These are phyloP conservation scores for Epichloe coenophiala DNA, from an alignment of 2,329 filamentous ascomycete species.

Conservation along the genomic window DNA sequence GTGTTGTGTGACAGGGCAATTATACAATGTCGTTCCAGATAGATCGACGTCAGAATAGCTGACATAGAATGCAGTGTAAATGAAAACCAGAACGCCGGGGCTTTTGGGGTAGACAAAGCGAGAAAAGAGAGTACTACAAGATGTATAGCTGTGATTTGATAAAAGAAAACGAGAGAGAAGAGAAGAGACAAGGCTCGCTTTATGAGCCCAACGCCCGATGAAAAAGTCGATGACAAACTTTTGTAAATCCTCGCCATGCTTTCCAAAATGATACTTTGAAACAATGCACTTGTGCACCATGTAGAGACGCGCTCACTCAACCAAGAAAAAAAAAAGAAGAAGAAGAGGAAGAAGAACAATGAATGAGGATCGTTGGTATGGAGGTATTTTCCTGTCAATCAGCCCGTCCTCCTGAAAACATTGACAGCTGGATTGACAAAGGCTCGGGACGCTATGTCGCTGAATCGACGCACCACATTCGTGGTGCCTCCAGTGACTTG, in stretches of 20 bases:
- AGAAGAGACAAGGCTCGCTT: neutral
- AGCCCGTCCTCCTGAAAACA: slow-evolving; percentile 19
- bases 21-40: neutral
- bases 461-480: slow-evolving; percentile 57
- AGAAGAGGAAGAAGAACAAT: neutral
- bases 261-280: slow-evolving; percentile 18
- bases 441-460: slow-evolving; percentile 50
- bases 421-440: slow-evolving; percentile 42
- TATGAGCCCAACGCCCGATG: slow-evolving; percentile 14
- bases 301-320: neutral
- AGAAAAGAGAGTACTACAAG: neutral
- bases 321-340: slow-evolving; percentile 2
- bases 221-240: slow-evolving; percentile 10
- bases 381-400: neutral
- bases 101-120: neutral
- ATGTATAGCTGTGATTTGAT: neutral
- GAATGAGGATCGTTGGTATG: neutral
- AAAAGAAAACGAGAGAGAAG: neutral
- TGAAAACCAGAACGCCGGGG: neutral
- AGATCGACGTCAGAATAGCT: neutral
- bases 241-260: slow-evolving; percentile 20
- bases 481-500: slow-evolving; percentile 54
- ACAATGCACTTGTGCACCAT: neutral
- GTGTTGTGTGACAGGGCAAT: neutral
- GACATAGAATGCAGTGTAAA: neutral